Evolutionary conservation across 1,284 basidiomycete genomes (phyloP), one percentile per base, ranked within the genome.

Genomic region (Mycocalia duriaeana): DNA sequence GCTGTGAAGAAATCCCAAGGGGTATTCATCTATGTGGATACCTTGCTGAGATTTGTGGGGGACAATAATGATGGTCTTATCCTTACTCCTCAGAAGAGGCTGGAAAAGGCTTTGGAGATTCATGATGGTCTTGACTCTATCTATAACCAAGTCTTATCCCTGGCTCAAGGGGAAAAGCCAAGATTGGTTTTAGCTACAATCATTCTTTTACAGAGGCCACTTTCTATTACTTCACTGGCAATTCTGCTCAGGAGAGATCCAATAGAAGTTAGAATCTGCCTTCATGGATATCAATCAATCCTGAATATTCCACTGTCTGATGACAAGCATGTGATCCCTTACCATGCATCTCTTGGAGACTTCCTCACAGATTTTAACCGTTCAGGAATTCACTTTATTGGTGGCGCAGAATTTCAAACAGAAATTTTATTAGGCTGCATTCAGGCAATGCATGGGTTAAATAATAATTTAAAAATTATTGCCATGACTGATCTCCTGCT

Each of bases 1-100:
- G 37, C 37, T 9, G 37, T 38, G 8, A 38, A 38, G 37, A 38
- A 38, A 38, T 38, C 37, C 18, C 14, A 38, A 18, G 37, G 37
- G 18, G 19, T 38, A 9, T 38, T 38, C 37, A 38, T 38, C 37
- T 38, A 38, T 38, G 37, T 38, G 14, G 13, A 8, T 18, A 38
- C 37, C 13, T 18, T 38, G 37, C 37, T 38, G 14, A 38, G 37
- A 38, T 38, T 38, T 38, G 37, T 38, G 7, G 37, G 19, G 13
- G 37, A 8, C 9, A 18, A n/a, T 38, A 18, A 18, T 38, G 37
- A 38, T n/a, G 18, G 18, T 9, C 14, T n/a, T 9, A 18, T n/a
- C 18, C 37, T 38, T 38, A n/a, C 37, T 9, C 19, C 37, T n/a
- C 14, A 38, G 18, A 18, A 38, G 7, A 38, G 19, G 37, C 37